Evolutionary conservation across 208 protist genomes (phyloP).

Genomic region (Acanthamoeba royreba): DNA sequence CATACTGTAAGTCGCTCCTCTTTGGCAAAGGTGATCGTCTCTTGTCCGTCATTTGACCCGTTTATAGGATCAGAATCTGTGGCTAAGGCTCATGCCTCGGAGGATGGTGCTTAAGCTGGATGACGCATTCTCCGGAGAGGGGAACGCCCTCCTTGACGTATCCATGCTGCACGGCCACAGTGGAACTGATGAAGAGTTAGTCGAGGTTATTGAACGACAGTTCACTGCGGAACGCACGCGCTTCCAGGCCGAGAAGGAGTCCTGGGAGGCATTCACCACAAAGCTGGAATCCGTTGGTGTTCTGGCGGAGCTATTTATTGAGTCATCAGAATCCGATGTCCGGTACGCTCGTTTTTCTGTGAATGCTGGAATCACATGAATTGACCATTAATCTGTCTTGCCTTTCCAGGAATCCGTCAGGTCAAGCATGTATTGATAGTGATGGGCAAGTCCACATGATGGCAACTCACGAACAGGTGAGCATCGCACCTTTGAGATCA

Average conservation of each 20-base stretch:
- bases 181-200: background rate
- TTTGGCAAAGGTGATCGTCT: no score
- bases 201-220: background rate
- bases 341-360: no score
- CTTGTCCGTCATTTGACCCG: no score
- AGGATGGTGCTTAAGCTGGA: constrained; percentile 4
- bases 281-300: background rate
- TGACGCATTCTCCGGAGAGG: background rate
- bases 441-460: background rate
- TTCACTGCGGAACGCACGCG: background rate
- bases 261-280: background rate
- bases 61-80: no score
- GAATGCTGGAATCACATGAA: no score
- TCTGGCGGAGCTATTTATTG: background rate
- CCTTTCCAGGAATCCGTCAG: background rate
- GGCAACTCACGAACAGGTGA: background rate
- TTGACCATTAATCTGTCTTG: no score
- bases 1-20: no score
- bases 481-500: background rate
- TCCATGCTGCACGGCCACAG: background rate
- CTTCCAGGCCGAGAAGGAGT: background rate
- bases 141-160: background rate
- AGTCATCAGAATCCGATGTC: background rate
- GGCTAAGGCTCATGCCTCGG: background rate
- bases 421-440: background rate